Percentiles rank a stretch among this genome's conserved stretches.
Conservation (phyloP, 148 eudicot genomes). For the Tetragonia tetragonoides region DNA sequence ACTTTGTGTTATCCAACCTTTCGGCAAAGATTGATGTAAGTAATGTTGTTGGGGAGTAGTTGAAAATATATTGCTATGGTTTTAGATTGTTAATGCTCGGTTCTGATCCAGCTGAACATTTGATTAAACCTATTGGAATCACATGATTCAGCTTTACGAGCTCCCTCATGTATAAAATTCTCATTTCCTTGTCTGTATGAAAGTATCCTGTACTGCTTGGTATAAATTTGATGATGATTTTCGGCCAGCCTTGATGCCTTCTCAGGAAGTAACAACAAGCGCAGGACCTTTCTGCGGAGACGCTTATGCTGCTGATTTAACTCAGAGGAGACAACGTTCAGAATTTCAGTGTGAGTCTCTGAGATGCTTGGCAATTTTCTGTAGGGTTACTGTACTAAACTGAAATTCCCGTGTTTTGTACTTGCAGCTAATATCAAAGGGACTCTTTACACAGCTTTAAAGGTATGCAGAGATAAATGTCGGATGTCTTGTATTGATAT, state of each 20-base stretch:
- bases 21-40: not conserved
- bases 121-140: not conserved
- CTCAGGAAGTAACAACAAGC: constrained; percentile 64
- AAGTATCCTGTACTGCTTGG: not conserved
- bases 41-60: not conserved
- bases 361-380: constrained; percentile 5
- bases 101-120: not conserved
- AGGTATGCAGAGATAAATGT: constrained; percentile 45
- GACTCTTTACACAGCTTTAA: constrained; percentile 59
- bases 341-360: constrained; percentile 69
- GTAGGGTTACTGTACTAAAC: constrained; percentile 5
- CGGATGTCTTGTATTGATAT: not conserved
- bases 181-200: not conserved
- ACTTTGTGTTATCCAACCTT: not conserved
- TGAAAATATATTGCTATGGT: not conserved
- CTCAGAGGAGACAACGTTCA: constrained; percentile 85
- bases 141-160: not conserved
- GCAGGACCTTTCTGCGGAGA: constrained; percentile 48
- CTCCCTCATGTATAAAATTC: not conserved
- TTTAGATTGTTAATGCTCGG: not conserved
- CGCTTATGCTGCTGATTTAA: constrained; percentile 91
- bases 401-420: constrained; percentile 15
- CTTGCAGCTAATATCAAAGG: constrained; percentile 66
- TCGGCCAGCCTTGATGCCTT: constrained; percentile 46
- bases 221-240: constrained; percentile 44